Percentiles rank a stretch among this genome's conserved stretches.
Conservation (phyloP, 768 basidiomycete genomes). For the Amanita pseudoporphyria region DNA sequence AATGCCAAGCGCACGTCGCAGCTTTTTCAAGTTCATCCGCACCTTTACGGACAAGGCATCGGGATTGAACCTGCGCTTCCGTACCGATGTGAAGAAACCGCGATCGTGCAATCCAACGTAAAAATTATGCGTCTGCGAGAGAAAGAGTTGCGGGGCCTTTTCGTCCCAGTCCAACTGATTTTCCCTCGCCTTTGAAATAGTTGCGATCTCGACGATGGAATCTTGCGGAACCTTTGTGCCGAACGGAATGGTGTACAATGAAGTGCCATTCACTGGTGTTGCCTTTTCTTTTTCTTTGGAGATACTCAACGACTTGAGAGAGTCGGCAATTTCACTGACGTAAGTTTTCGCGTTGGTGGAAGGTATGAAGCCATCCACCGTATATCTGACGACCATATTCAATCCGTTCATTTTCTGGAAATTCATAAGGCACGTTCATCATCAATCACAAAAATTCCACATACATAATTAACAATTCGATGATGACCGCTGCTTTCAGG, state of each 20-base stretch:
- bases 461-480: constrained; percentile 53
- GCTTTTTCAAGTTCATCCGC: constrained; percentile 21
- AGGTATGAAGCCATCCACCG: constrained; percentile 29
- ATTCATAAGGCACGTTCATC: neutral
- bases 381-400: constrained; percentile 48
- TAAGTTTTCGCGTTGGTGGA: neutral
- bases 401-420: constrained; percentile 47
- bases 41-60: constrained; percentile 22
- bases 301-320: constrained; percentile 22
- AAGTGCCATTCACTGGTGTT: constrained; percentile 12
- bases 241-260: constrained; percentile 12
- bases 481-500: constrained; percentile 49
- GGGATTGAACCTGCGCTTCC: constrained; percentile 32
- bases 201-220: constrained; percentile 36
- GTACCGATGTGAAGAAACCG: constrained; percentile 41
- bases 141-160: constrained; percentile 53
- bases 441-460: constrained; percentile 14
- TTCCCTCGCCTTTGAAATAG: constrained; percentile 25
- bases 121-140: constrained; percentile 57
- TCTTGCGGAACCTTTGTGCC: constrained; percentile 29
- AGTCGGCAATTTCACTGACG: constrained; percentile 24
- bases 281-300: neutral
- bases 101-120: constrained; percentile 48
- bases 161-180: constrained; percentile 44
- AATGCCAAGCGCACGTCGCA: constrained; percentile 28